Evolutionary conservation across 768 basidiomycete species (phyloP).

Genomic region (Suillus subaureus): DNA sequence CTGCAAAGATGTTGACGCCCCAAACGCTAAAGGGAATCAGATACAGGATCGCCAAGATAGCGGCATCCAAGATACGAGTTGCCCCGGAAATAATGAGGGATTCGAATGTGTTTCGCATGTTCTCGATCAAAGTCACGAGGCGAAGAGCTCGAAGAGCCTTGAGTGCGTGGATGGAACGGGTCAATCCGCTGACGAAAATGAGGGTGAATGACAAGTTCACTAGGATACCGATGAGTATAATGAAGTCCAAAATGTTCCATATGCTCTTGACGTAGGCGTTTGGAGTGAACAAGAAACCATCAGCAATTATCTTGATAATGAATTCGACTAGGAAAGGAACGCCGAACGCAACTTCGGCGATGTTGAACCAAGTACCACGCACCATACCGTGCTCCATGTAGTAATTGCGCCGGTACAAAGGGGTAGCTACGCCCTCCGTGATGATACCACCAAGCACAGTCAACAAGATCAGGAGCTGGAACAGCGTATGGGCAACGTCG

Average conservation of each 20-base stretch:
- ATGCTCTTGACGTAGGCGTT: slow-evolving; percentile 90
- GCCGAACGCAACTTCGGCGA: slow-evolving; percentile 75
- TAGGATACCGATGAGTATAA: slow-evolving; percentile 78
- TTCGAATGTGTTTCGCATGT: slow-evolving; percentile 86
- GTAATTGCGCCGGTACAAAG: slow-evolving; percentile 77
- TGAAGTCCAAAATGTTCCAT: slow-evolving; percentile 90
- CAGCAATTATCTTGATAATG: slow-evolving; percentile 87
- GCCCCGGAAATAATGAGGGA: slow-evolving; percentile 86
- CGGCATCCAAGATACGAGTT: slow-evolving; percentile 84
- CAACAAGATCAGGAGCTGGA: slow-evolving; percentile 72
- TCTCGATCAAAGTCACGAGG: slow-evolving; percentile 85
- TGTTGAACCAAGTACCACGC: slow-evolving; percentile 86
- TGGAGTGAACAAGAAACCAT: slow-evolving; percentile 88
- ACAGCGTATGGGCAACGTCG: slow-evolving; percentile 64
- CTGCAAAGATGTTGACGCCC: slow-evolving; percentile 92
- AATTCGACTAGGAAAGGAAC: slow-evolving; percentile 79
- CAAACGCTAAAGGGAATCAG: slow-evolving; percentile 93
- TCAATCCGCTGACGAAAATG: slow-evolving; percentile 75
- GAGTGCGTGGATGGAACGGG: slow-evolving; percentile 79
- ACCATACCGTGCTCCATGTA: slow-evolving; percentile 57
- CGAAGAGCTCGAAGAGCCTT: slow-evolving; percentile 89
- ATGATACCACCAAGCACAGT: slow-evolving; percentile 81
- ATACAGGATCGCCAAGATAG: slow-evolving; percentile 84
- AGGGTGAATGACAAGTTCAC: slow-evolving; percentile 74
- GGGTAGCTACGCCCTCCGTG: slow-evolving; percentile 84